Evolutionary conservation across 805 yeast genomes (phyloP).

Genomic region (Kazachstania psychrophila): DNA sequence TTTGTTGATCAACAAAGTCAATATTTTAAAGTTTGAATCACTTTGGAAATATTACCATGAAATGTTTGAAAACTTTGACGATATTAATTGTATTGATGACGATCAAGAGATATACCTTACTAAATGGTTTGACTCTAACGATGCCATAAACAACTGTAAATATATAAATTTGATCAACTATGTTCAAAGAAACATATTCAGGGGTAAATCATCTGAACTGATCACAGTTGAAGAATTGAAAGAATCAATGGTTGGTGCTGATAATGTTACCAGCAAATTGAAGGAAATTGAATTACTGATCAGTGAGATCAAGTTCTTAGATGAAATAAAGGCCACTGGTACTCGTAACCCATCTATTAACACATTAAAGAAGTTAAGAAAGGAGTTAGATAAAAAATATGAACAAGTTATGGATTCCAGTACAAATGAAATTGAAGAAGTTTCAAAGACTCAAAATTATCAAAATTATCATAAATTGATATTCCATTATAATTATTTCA

Average conservation of each 20-base stretch:
- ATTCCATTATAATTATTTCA: constrained; percentile 13
- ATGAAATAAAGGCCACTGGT: background rate
- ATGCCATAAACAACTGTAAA: background rate
- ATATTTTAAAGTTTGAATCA: background rate
- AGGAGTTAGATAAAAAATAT: background rate
- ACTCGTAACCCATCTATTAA: background rate
- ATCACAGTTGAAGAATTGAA: background rate
- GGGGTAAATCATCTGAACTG: background rate
- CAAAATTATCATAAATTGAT: constrained; percentile 15
- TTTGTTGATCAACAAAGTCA: background rate
- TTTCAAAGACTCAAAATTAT: background rate
- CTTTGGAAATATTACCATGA: background rate
- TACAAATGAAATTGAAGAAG: background rate
- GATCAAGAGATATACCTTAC: constrained; percentile 1
- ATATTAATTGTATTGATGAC: background rate
- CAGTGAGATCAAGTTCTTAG: background rate
- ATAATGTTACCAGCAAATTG: background rate
- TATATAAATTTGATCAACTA: background rate
- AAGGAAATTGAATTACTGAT: background rate
- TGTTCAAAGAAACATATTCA: background rate
- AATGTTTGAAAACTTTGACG: background rate
- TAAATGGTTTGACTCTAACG: background rate
- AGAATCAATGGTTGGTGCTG: background rate
- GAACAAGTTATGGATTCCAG: background rate
- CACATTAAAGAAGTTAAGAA: background rate